Percentiles rank a stretch among this genome's conserved stretches.
Evolutionary conservation across 108 stramenopile species (phyloP).

Genomic region (Nitzschia sp.): DNA sequence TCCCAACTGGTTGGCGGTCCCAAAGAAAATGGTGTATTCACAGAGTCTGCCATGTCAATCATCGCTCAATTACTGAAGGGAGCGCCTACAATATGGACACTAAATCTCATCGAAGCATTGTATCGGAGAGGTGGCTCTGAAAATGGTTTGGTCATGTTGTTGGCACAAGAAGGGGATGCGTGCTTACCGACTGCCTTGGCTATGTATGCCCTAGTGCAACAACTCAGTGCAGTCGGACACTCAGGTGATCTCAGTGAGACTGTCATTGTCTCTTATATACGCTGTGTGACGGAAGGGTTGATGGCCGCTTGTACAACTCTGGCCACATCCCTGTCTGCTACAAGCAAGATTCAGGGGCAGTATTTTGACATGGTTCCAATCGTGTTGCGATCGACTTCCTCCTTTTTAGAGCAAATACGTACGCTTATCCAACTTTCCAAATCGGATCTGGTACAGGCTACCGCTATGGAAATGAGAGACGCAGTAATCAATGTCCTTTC

Average conservation of each 20-base stretch:
- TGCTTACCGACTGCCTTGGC: constrained; percentile 22
- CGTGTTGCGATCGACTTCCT: constrained; percentile 22
- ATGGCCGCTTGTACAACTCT: constrained; percentile 17
- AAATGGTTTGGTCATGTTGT: constrained; percentile 1
- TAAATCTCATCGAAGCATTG: constrained; percentile 19
- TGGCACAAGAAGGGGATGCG: not conserved
- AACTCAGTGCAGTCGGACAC: constrained; percentile 27
- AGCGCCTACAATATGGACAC: constrained; percentile 25
- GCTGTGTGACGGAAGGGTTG: constrained; percentile 13
- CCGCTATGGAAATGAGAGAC: constrained; percentile 18
- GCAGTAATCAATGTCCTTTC: constrained; percentile 27
- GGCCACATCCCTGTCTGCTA: constrained; percentile 14
- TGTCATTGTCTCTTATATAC: constrained; percentile 13
- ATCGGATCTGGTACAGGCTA: constrained; percentile 9
- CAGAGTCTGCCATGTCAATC: constrained; percentile 14
- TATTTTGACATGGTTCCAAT: constrained; percentile 27
- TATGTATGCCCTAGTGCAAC: constrained; percentile 21
- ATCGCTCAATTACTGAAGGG: constrained; percentile 30
- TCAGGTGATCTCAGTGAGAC: constrained; percentile 4
- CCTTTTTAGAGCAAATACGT: constrained; percentile 16
- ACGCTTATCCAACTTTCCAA: constrained; percentile 26
- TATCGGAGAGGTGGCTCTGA: not conserved
- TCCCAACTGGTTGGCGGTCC: constrained; percentile 10
- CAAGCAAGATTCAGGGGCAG: not conserved
- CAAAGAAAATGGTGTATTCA: not conserved